phyloP scores from a whole-genome alignment of 441 rosid genomes.

The Metrosideros polymorpha region DNA sequence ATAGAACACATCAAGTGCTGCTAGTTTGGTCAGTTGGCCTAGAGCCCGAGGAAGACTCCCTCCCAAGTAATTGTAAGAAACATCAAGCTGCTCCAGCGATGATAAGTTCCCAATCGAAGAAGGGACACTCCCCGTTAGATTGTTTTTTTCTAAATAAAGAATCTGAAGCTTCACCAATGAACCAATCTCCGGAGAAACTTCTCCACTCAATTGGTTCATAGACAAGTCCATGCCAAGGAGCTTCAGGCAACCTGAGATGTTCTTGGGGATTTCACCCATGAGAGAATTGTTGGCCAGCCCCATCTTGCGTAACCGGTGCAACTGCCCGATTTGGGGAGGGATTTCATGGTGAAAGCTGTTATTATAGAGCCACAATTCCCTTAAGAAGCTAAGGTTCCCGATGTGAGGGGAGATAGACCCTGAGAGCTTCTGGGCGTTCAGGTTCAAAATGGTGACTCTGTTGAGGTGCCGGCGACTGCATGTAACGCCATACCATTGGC shows the following conservation, averaged over 20 bases:
- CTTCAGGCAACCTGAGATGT: not conserved
- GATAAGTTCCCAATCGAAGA: not conserved
- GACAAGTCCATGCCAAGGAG: accelerated
- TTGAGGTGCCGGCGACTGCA: not conserved
- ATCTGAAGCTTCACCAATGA: not conserved
- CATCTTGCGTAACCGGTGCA: accelerated
- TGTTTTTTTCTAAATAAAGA: accelerated
- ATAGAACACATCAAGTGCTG: accelerated
- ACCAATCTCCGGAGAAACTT: not conserved
- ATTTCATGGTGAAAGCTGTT: not conserved
- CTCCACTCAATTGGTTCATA: not conserved
- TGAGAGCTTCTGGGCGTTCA: accelerated
- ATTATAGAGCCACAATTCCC: accelerated
- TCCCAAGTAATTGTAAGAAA: accelerated
- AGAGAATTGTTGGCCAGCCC: accelerated
- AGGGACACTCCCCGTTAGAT: not conserved
- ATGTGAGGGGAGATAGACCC: not conserved
- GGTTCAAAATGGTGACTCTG: not conserved
- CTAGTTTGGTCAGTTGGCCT: not conserved
- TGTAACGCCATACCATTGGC: not conserved
- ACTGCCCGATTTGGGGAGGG: not conserved
- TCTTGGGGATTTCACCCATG: not conserved
- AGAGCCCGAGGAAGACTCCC: not conserved
- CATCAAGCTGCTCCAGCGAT: accelerated
- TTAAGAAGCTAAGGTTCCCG: not conserved